Conservation (phyloP, 106 monocot genomes). For the Triglochin maritima region DNA sequence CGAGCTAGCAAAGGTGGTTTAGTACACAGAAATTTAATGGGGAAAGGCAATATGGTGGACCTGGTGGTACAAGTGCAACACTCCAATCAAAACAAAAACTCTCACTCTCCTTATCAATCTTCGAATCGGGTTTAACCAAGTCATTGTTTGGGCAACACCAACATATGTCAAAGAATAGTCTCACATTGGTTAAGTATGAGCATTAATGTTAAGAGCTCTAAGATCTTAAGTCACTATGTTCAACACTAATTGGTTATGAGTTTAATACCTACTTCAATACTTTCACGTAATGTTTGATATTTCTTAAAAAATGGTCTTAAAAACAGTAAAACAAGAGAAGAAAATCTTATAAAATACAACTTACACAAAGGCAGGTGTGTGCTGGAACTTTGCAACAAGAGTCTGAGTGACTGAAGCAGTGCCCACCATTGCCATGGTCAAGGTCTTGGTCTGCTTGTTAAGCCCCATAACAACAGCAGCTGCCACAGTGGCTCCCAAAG, state of each 20-base stretch:
- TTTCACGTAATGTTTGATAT: not conserved
- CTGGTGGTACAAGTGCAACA: too few relatives aligned
- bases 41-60: not conserved
- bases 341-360: not conserved
- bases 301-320: not conserved
- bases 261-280: not conserved
- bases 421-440: constrained; percentile 40
- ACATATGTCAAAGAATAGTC: too few relatives aligned
- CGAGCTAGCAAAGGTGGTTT: not conserved
- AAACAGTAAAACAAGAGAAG: too few relatives aligned
- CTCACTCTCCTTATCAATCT: too few relatives aligned
- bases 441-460: constrained; percentile 38
- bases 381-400: constrained; percentile 35
- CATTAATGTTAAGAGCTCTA: not conserved
- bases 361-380: constrained; percentile 66
- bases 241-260: too few relatives aligned
- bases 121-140: too few relatives aligned
- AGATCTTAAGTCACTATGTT: not conserved
- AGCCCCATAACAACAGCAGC: constrained; percentile 48
- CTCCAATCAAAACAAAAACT: too few relatives aligned
- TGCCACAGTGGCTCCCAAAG: constrained; percentile 15
- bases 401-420: constrained; percentile 37
- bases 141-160: too few relatives aligned
- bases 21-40: not conserved
- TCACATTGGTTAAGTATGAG: too few relatives aligned